Conservation (phyloP, 306 rosid genomes). For the Inga laurina region DNA sequence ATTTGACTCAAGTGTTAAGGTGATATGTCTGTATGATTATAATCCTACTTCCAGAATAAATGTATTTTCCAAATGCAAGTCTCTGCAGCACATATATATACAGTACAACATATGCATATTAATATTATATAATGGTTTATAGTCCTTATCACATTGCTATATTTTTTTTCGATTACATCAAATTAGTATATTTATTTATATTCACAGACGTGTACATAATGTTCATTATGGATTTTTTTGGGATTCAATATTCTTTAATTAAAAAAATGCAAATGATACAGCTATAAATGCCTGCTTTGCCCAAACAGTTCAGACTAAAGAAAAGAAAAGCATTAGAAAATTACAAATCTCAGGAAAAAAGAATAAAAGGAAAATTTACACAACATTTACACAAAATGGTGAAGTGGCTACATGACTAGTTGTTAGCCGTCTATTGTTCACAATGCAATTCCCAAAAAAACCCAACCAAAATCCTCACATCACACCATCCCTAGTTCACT, state of each 20-base stretch:
- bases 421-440: constrained; percentile 63
- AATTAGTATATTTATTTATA: too few relatives aligned
- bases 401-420: constrained; percentile 39
- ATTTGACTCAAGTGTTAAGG: not conserved
- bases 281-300: constrained; percentile 8
- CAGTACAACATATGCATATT: too few relatives aligned
- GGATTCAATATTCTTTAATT: too few relatives aligned
- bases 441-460: not conserved
- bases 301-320: constrained; percentile 22
- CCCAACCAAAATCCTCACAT: not conserved
- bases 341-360: constrained; percentile 44
- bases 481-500: not conserved
- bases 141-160: too few relatives aligned
- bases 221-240: too few relatives aligned
- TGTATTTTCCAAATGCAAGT: not conserved
- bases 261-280: not conserved
- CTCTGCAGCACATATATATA: too few relatives aligned
- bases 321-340: constrained; percentile 45
- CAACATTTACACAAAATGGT: constrained; percentile 50
- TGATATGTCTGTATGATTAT: not conserved
- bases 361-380: constrained; percentile 39
- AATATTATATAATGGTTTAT: too few relatives aligned
- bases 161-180: too few relatives aligned
- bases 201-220: too few relatives aligned
- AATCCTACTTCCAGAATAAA: not conserved